These are phyloP conservation scores for Massospora cicadina DNA, from an alignment of 371 early-diverging fungal species.

Conservation along the genomic window DNA sequence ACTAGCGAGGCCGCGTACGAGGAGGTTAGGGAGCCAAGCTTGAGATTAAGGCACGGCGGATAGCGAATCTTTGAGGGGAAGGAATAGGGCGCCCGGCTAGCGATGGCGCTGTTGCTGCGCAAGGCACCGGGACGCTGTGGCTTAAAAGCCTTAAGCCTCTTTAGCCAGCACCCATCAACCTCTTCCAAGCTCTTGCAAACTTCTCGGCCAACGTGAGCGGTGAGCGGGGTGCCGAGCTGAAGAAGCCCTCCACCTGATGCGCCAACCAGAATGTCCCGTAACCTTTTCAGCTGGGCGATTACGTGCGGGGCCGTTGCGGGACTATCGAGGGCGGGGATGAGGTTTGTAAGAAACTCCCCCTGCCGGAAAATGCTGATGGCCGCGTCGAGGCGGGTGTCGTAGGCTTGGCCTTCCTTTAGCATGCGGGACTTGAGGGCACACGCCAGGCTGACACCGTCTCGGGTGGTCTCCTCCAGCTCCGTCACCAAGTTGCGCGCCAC, in stretches of 20 bases:
- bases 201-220: background rate
- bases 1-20: conserved; percentile 16
- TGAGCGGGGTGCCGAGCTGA: background rate
- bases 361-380: conserved; percentile 34
- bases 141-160: background rate
- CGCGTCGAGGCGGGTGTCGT: conserved; percentile 21
- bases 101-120: background rate
- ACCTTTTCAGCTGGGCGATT: background rate
- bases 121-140: background rate
- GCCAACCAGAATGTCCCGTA: background rate
- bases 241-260: background rate
- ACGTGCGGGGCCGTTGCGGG: conserved; percentile 2
- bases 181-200: background rate
- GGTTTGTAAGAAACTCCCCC: conserved; percentile 28
- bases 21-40: conserved; percentile 17
- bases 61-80: conserved; percentile 13
- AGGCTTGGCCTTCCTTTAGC: conserved; percentile 11
- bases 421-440: conserved; percentile 15
- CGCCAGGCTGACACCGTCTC: conserved; percentile 33
- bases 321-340: conserved; percentile 20
- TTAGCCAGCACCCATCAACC: background rate
- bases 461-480: conserved; percentile 33
- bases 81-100: conserved; percentile 17
- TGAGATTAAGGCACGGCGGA: conserved; percentile 17
- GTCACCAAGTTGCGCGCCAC: conserved; percentile 41